phyloP scores from a whole-genome alignment of 2,329 filamentous ascomycete species.

The Aureobasidium sp. region DNA sequence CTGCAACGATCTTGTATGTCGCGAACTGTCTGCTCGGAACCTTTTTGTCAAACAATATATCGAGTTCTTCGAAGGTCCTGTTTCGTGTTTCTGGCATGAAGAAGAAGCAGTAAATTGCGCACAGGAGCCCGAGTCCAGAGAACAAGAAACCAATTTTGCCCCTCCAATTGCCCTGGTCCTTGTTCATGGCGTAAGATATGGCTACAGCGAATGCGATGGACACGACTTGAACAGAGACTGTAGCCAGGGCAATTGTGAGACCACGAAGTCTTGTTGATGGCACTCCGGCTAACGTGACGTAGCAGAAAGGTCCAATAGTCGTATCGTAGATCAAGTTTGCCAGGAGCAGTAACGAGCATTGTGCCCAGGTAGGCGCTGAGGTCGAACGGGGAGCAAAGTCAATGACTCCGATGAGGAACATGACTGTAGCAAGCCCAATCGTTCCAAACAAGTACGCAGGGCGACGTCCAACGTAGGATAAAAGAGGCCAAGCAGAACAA shows the following conservation, averaged over 20 bases:
- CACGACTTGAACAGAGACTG: constrained; percentile 19
- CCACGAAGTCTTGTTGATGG: constrained; percentile 15
- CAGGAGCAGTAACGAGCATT: constrained; percentile 24
- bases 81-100: constrained; percentile 31
- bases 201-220: constrained; percentile 20
- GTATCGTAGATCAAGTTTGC: constrained; percentile 14
- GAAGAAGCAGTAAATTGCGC: constrained; percentile 28
- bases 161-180: constrained; percentile 27
- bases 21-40: constrained; percentile 26
- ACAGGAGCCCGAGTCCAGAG: constrained; percentile 25
- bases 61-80: constrained; percentile 31
- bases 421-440: constrained; percentile 15
- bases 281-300: constrained; percentile 17
- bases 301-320: constrained; percentile 19
- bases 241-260: constrained; percentile 17
- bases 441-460: constrained; percentile 33
- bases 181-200: constrained; percentile 29
- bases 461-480: constrained; percentile 34
- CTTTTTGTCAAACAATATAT: constrained; percentile 30
- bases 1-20: neutral
- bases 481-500: constrained; percentile 35
- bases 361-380: constrained; percentile 33
- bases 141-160: constrained; percentile 32
- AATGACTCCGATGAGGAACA: constrained; percentile 35
- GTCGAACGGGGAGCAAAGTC: constrained; percentile 27